A percentile compares a stretch with the other conserved stretches of the same genome.
phyloP scores from a whole-genome alignment of 2,329 filamentous ascomycete genomes.

The Botrytis paeoniae region DNA sequence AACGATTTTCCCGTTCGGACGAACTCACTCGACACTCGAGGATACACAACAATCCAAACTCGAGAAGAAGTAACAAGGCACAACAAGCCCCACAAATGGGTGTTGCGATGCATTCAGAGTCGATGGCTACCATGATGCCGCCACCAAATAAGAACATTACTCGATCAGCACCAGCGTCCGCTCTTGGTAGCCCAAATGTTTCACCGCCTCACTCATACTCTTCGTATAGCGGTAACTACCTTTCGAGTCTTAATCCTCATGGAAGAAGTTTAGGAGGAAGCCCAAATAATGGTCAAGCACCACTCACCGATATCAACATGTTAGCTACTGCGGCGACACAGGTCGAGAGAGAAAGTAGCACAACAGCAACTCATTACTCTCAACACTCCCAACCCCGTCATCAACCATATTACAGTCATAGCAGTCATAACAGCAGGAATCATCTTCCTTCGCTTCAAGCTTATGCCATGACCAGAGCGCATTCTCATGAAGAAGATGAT shows the following conservation, averaged over 20 bases:
- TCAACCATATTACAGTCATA: constrained; percentile 53
- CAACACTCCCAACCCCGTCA: constrained; percentile 48
- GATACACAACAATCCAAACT: constrained; percentile 99
- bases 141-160: constrained; percentile 78
- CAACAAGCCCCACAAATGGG: constrained; percentile 47
- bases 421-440: constrained; percentile 46
- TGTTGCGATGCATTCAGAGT: constrained; percentile 49
- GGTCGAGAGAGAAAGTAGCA: constrained; percentile 55
- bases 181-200: constrained; percentile 88
- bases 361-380: constrained; percentile 31
- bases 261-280: constrained; percentile 45
- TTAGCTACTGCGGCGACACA: constrained; percentile 60
- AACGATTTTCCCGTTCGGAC: constrained; percentile 94
- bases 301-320: constrained; percentile 52
- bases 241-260: constrained; percentile 49
- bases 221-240: constrained; percentile 59
- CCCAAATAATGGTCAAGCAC: constrained; percentile 38
- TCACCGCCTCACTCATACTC: constrained; percentile 90
- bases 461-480: constrained; percentile 92
- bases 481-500: constrained; percentile 78
- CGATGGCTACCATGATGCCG: constrained; percentile 67
- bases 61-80: constrained; percentile 84
- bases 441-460: constrained; percentile 56
- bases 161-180: constrained; percentile 82
- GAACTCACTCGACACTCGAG: constrained; percentile 94